Base-by-base conservation (phyloP, 805 yeast genomes). In the Myxozyma lipomycoides region DNA sequence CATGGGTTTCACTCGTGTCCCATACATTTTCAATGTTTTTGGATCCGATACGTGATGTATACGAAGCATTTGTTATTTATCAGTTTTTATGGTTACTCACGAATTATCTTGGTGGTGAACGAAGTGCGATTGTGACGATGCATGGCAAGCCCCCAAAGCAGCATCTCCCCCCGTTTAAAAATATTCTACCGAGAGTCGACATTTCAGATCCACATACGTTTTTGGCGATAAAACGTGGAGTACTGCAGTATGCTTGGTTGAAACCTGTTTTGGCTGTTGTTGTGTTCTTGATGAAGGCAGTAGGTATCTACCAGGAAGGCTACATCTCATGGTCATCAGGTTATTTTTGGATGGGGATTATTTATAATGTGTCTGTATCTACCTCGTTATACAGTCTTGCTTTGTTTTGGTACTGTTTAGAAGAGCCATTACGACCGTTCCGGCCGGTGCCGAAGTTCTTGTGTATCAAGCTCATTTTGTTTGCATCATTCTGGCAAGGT, bases 401-500 rank as follows among this genome's bases (percentile, higher is more conserved):
- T 0, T 70, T 89, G 45, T 93, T 93, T 67, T 93, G 98, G 98
- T 83, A 81, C 64, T 86, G 95, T 59, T 72, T 93, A n/a, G 82
- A 85, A 70, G 65, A 64, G 1, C 97, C 90, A 61, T 73, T 93
- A 59, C 76, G 72, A 46, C 85, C 83, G 1, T 90, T 83, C 70
- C 78, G 86, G 48, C 98, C 98, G 2, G 82, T 93, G 78, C 89
- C 95, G 9, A 61, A 61, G 69, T 93, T 93, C 66, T 66, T 93
- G 36, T 89, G 97, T 70, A 95, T 93, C 42, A 93, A 93, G 64
- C 75, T 89, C 56, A 88, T 93, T 48, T 90, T 93, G 43, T 93
- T 93, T 74, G 98, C 96, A 22, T 86, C 96, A n/a, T 93, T 89
- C 66, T 93, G 99, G 99, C 98, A 93, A 65, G 88, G 95, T 71